Conservation (phyloP, 148 eudicot genomes). For the Pouteria glomerata region DNA sequence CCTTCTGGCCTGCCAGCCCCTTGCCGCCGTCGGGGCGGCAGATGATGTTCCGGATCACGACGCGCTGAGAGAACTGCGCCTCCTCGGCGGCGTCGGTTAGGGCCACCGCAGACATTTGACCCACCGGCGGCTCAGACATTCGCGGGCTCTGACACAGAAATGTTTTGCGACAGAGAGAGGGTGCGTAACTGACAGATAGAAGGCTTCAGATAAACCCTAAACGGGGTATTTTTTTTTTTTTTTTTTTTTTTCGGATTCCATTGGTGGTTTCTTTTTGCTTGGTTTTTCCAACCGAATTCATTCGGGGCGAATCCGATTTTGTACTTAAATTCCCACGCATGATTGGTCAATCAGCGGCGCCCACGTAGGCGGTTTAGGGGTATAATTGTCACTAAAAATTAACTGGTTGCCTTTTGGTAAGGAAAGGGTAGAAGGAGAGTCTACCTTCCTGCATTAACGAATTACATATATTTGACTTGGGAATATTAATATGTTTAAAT, state of each 20-base stretch:
- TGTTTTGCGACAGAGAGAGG: background rate
- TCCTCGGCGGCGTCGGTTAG: constrained; percentile 17
- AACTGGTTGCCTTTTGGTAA: too few relatives aligned
- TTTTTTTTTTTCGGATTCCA: background rate
- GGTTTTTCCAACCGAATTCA: background rate
- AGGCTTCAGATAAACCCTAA: background rate
- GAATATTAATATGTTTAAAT: too few relatives aligned
- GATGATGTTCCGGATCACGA: constrained; percentile 50
- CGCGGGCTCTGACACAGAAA: background rate
- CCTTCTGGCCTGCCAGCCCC: constrained; percentile 52
- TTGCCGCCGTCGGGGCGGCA: constrained; percentile 60
- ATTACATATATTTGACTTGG: too few relatives aligned
- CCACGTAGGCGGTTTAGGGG: background rate
- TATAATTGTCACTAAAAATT: background rate
- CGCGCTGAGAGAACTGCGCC: constrained; percentile 65
- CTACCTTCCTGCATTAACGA: too few relatives aligned
- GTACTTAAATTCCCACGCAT: background rate
- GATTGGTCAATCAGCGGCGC: background rate
- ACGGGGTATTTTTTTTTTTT: too few relatives aligned
- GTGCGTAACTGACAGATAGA: background rate
- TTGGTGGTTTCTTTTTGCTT: background rate
- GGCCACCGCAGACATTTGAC: constrained; percentile 17
- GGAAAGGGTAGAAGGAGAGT: too few relatives aligned
- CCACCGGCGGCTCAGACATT: constrained; percentile 18
- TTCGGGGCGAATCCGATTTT: background rate